Evolutionary conservation across 257 asterid genomes (phyloP).

Genomic region (Solanum etuberosum): DNA sequence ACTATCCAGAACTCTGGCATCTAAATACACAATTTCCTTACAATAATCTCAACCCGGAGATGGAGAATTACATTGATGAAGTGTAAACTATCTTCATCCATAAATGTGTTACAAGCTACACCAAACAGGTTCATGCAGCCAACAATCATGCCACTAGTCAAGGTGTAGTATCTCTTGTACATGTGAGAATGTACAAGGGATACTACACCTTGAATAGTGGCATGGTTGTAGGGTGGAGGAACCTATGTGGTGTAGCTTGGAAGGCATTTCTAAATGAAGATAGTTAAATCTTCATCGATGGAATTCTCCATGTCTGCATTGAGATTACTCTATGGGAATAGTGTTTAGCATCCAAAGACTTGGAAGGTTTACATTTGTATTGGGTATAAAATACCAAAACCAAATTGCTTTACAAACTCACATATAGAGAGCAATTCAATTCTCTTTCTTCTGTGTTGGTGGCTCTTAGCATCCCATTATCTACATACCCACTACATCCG

Average conservation of each 20-base stretch:
- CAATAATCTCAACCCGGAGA: background rate
- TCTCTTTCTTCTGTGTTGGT: background rate
- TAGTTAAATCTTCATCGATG: background rate
- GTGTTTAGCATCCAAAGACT: no score
- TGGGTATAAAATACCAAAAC: background rate
- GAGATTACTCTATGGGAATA: background rate
- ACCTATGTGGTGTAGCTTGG: background rate
- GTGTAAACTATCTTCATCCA: background rate
- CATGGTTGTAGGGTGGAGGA: background rate
- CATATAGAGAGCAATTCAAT: background rate
- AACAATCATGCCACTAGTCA: background rate
- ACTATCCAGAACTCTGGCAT: background rate
- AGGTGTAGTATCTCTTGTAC: background rate
- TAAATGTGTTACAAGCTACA: background rate
- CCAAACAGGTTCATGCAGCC: background rate
- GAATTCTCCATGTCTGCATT: no score
- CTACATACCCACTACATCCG: no score
- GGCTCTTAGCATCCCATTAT: no score
- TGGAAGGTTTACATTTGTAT: background rate
- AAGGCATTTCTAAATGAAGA: no score
- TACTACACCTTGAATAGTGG: background rate
- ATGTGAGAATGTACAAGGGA: background rate
- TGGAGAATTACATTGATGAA: no score
- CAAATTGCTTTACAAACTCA: background rate
- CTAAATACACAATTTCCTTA: no score